Base-by-base conservation (phyloP, 345 rosid species). In the Acer yangbiense region DNA sequence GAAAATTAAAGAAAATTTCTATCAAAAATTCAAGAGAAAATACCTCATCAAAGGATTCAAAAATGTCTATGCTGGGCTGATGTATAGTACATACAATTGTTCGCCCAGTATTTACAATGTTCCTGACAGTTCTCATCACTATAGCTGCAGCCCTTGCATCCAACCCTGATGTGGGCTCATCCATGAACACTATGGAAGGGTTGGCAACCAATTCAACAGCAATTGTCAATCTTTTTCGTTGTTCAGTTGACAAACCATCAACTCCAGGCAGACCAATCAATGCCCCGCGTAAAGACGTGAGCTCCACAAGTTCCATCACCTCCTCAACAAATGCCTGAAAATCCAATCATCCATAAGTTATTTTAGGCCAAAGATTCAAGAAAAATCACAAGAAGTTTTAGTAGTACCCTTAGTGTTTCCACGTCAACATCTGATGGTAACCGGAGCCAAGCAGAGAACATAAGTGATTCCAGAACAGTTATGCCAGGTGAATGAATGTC, bases 11-110 rank as follows among this genome's bases (percentile, higher is more conserved):
- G 62, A 77, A 44, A 41, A 29, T 69, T 6, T 20, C 73, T 74
- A 50, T 57, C 67, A 68, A 35, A 7, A 68, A 11, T 74, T 48
- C 55, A 71, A 80, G 70, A 77, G 55, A 72, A 68, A 69, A 11
- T n/a, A 95, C 99, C 98, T 96, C 99, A 74, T 96, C 99, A 76
- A 96, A 96, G 43, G 99, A 92, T 80, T 96, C 99, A 80, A 96
- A 94, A 67, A 96, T 94, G 88, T 96, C 98, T 76, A 94, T 89
- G 87, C 99, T 96, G 58, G 99, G 99, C 84, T 96, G 99, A 85
- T 96, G 99, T 75, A 94, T 94, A 20, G 99, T 96, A 89, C 99
- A 96, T 61, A 96, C 98, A 62, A 96, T 94, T 65, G 99, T 96
- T 63, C 99, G 84, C 23, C 98, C 99, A 0, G 99, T 96, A 81